Conservation (phyloP, 164 flowering plant species). For the Aristolochia fimbriata region DNA sequence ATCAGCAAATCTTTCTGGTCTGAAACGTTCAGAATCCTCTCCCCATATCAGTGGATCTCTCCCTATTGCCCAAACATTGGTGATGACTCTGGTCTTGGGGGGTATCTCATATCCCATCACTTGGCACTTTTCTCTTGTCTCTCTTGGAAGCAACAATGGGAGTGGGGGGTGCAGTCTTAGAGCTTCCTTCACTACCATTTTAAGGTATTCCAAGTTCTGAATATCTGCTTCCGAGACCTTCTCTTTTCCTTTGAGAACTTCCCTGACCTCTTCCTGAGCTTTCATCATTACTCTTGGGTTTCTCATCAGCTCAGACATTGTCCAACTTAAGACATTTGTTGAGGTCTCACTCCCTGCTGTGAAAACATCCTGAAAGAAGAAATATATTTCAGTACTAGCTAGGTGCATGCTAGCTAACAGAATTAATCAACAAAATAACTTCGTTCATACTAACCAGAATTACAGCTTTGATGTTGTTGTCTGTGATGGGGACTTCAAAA, state of each 20-base stretch:
- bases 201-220: background rate
- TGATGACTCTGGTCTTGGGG: slow-evolving; percentile 20
- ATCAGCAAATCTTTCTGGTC: slow-evolving; percentile 27
- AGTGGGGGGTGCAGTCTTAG: slow-evolving; percentile 37
- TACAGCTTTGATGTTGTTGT: slow-evolving; percentile 20
- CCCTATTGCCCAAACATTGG: slow-evolving; percentile 22
- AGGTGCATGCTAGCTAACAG: too few species aligned
- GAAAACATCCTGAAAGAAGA: slow-evolving; percentile 8
- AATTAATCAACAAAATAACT: too few species aligned
- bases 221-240: slow-evolving; percentile 3
- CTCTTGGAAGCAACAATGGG: slow-evolving; percentile 28
- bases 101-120: slow-evolving; percentile 23
- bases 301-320: slow-evolving; percentile 7
- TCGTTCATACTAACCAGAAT: slow-evolving; percentile 11
- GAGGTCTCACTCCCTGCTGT: slow-evolving; percentile 4
- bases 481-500: slow-evolving; percentile 17
- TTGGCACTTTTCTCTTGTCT: slow-evolving; percentile 14
- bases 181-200: slow-evolving; percentile 15
- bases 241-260: slow-evolving; percentile 2
- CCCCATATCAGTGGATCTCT: slow-evolving; percentile 25
- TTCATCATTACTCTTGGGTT: slow-evolving; percentile 6
- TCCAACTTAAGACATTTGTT: slow-evolving; percentile 1
- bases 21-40: slow-evolving; percentile 20
- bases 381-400: background rate
- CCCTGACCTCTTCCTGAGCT: slow-evolving; percentile 6